Base-by-base conservation (phyloP, 441 rosid genomes). In the Jatropha multifida region DNA sequence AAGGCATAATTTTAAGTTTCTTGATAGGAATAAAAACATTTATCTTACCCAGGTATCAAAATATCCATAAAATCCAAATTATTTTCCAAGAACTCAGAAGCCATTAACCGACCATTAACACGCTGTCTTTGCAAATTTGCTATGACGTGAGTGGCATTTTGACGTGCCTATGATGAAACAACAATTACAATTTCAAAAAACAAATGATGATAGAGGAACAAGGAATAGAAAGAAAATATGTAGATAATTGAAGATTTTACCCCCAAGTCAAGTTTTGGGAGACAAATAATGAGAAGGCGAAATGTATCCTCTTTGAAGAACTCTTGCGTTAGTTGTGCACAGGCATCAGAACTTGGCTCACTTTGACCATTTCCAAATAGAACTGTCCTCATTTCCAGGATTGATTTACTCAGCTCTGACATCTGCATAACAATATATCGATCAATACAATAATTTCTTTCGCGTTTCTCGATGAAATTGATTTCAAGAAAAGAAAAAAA, bases 81-180 rank as follows among this genome's bases (percentile, higher is more conserved):
- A 15, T 85, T 85, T 80, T 93, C 99, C 65, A 94, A 71, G 80
- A 88, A 91, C 65, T 93, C 96, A 71, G 94, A 88, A 0, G 97
- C 94, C 79, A 93, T 85, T 81, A 93, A 65, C 42, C 89, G 79
- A 2, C 92, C 90, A 0, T 86, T 82, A 72, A 94, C 98, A 75
- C 89, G 97, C 55, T 93, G 98, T 83, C 98, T 82, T 81, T 94
- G 99, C 74, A 94, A 81, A 83, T 91, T 94, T 23, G 98, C 98
- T 61, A 94, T 89, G 42, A 94, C 92, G 81, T 93, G 98, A 64
- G 99, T 93, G 59, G 94, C 93, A 88, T 91, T 94, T 82, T 91
- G 89, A 76, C 98, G 89, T 18, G 99, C 86, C 99, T 76, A 71
- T 61, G 14, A 41, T 15, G 1, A 58, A 18, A n/a, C 58, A 46